A percentile compares a stretch with the other conserved stretches of the same genome.
These are phyloP conservation scores for Mediolabrus comicus DNA, from an alignment of 108 stramenopile genomes.

Conservation along the genomic window DNA sequence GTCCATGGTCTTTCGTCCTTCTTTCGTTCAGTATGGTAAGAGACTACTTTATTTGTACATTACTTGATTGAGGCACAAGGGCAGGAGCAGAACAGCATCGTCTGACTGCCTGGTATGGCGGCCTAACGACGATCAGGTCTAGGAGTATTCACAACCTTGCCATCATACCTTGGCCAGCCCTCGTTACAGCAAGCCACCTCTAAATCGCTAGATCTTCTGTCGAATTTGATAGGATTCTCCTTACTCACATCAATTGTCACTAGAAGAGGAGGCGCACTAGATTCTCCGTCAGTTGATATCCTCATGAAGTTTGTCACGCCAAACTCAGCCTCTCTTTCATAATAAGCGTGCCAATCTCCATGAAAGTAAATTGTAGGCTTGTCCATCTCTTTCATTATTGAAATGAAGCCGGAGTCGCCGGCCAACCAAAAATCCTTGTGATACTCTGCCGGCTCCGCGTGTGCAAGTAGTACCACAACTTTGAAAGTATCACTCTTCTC, in stretches of 20 bases:
- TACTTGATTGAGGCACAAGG: too few relatives aligned
- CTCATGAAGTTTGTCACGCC: conserved; percentile 34
- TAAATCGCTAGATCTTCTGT: conserved; percentile 20
- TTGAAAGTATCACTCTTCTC: conserved; percentile 4
- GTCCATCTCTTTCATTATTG: conserved; percentile 8
- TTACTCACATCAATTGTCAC: conserved; percentile 33
- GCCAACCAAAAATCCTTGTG: conserved; percentile 45
- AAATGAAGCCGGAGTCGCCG: conserved; percentile 20
- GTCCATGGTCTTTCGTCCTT: too few relatives aligned
- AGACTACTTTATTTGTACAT: too few relatives aligned
- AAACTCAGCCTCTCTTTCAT: conserved; percentile 32
- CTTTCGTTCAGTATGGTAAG: too few relatives aligned
- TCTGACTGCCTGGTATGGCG: too few relatives aligned
- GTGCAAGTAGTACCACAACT: conserved; percentile 23
- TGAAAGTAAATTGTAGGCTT: conserved; percentile 70
- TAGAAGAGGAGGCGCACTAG: conserved; percentile 18
- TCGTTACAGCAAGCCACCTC: conserved; percentile 36
- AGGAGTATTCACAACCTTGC: background rate
- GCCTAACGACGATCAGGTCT: too few relatives aligned
- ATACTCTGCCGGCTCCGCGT: conserved; percentile 16
- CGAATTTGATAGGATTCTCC: conserved; percentile 29
- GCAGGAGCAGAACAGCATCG: too few relatives aligned
- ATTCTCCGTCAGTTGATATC: conserved; percentile 38
- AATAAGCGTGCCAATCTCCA: conserved; percentile 45
- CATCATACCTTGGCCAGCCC: conserved; percentile 28